Base-by-base conservation (phyloP, 2,329 filamentous ascomycete genomes). In the Penicillium glabrum region DNA sequence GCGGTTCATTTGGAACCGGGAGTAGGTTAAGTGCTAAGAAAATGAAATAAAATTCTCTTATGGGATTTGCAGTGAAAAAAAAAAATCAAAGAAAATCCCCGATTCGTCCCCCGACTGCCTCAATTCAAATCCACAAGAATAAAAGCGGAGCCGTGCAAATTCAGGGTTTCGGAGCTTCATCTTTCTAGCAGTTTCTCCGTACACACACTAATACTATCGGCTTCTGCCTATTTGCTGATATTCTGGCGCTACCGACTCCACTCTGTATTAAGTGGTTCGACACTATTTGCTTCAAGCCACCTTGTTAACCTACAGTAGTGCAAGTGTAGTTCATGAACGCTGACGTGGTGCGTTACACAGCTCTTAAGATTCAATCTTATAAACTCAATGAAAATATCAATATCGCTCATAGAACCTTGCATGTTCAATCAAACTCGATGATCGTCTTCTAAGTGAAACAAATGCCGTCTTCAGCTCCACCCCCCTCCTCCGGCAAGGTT, bases 111-210 rank as follows among this genome's bases (percentile, higher is more conserved):
- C 23, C 24, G 23, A 46, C 10, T 24, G 9, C 24, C 35, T 16
- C 46, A 7, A 49, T 16, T 41, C 23, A 7, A 49, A 24, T 41
- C 23, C 33, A 27, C 13, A 27, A 54, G 54, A 35, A 57, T 13
- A 27, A 56, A 56, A 41, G 60, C 39, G 54, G 63, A 60, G 31
- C 56, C 47, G 23, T 51, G 49, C 47, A 37, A 51, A 59, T 52
- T 53, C 46, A 65, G 53, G 54, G 54, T 55, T 60, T 65, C 62
- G 63, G 63, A 57, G 49, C 51, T 46, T 19, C 51, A 62, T 54
- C 61, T 54, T 57, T 65, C 57, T 65, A 48, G 47, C 56, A 62
- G 33, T 19, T 21, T 41, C 53, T 54, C 56, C 58, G 57, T n/a
- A 41, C 19, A 4, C 7, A 26, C 26, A 26, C 26, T 8, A 8